Percentiles rank a stretch among this genome's conserved stretches.
phyloP scores from a whole-genome alignment of 2,329 filamentous ascomycete species.

The Drechslerella stenobrocha region DNA sequence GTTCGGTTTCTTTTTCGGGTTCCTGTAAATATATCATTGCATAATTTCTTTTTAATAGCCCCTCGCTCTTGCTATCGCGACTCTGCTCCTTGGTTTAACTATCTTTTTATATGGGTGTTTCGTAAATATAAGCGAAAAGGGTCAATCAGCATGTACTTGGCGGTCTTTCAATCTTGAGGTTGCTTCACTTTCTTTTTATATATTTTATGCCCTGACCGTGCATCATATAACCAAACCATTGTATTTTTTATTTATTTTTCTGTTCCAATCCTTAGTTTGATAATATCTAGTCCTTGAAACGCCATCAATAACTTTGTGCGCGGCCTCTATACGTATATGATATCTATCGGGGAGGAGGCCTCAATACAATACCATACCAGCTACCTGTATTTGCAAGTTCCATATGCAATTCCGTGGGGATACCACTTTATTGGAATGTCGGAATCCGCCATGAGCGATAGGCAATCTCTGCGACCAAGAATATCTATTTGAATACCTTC shows the following conservation, averaged over 20 bases:
- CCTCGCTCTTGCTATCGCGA: neutral
- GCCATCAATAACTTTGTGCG: neutral
- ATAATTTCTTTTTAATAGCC: slow-evolving; percentile 1
- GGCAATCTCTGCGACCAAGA: too few species aligned
- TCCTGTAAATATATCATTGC: neutral
- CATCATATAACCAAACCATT: neutral
- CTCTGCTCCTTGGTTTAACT: neutral
- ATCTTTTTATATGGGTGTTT: neutral
- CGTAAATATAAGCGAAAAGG: neutral
- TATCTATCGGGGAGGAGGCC: too few species aligned
- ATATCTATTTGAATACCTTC: too few species aligned
- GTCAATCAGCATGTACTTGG: neutral
- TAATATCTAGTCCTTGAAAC: slow-evolving; percentile 2
- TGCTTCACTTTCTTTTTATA: neutral
- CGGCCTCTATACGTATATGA: too few species aligned
- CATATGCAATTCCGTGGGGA: too few species aligned
- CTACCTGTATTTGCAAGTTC: too few species aligned
- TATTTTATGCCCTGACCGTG: neutral
- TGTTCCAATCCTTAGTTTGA: neutral
- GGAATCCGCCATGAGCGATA: too few species aligned
- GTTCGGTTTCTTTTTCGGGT: neutral
- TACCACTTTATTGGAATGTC: neutral
- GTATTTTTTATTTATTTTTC: neutral
- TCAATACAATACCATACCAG: too few species aligned
- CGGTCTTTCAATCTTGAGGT: too few species aligned